Percentiles rank a stretch among this genome's conserved stretches.
Evolutionary conservation across 2,329 filamentous ascomycete species (phyloP).

Genomic region (Penicillium expansum): DNA sequence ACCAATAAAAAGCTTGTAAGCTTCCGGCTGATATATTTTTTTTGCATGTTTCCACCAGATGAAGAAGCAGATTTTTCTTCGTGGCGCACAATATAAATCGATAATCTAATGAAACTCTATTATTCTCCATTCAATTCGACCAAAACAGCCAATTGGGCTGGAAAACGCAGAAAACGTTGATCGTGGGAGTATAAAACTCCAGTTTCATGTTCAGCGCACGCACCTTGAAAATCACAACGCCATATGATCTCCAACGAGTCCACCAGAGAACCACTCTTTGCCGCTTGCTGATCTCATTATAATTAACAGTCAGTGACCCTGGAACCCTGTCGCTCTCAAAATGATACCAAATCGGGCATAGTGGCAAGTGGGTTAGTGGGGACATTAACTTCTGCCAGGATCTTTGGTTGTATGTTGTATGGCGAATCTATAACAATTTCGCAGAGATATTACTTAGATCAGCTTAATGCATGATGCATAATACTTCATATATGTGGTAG

Average conservation of each 20-base stretch:
- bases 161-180: not conserved
- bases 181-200: not conserved
- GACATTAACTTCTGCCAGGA: slow-evolving; percentile 12
- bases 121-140: not conserved
- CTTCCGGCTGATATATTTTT: not conserved
- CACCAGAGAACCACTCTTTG: not conserved
- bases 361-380: slow-evolving; percentile 9
- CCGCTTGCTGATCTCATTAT: not conserved
- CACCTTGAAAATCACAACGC: not conserved
- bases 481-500: too few relatives aligned
- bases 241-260: not conserved
- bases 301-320: not conserved
- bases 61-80: not conserved
- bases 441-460: slow-evolving; percentile 16
- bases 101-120: not conserved
- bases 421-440: slow-evolving; percentile 13
- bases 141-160: not conserved
- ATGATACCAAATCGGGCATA: slow-evolving; percentile 7
- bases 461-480: not conserved
- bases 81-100: not conserved
- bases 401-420: too few relatives aligned
- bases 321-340: slow-evolving; percentile 4
- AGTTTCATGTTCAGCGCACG: slow-evolving; percentile 2
- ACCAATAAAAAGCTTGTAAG: not conserved
- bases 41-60: not conserved